Evolutionary conservation across 441 rosid species (phyloP).

Genomic region (Cnidoscolus chayamansa): DNA sequence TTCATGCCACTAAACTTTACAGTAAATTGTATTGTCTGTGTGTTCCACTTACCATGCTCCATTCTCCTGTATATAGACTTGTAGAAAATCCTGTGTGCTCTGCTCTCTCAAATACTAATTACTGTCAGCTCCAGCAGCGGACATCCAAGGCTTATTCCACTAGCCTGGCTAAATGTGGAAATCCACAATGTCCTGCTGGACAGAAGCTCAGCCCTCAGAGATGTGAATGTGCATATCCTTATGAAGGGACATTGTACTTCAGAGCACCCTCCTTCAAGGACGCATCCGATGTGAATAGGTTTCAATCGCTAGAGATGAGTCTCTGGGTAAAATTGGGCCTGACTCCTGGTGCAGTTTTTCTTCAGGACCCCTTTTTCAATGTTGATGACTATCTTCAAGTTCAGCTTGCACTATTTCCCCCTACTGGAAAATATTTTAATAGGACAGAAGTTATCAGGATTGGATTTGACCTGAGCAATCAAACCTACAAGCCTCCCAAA

Average conservation of each 20-base stretch:
- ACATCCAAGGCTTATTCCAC: constrained; percentile 66
- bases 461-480: constrained; percentile 80
- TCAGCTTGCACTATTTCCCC: constrained; percentile 74
- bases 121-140: constrained; percentile 66
- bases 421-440: constrained; percentile 53
- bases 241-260: constrained; percentile 82
- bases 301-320: constrained; percentile 80
- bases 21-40: not conserved
- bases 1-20: constrained; percentile 12
- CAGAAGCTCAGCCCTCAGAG: constrained; percentile 91
- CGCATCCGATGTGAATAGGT: constrained; percentile 51
- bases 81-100: constrained; percentile 85
- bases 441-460: constrained; percentile 61
- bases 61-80: constrained; percentile 47
- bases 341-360: constrained; percentile 82
- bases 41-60: not conserved
- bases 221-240: constrained; percentile 91
- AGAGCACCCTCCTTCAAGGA: constrained; percentile 81
- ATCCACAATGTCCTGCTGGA: constrained; percentile 57
- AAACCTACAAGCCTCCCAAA: constrained; percentile 91
- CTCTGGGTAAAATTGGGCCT: constrained; percentile 71
- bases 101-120: constrained; percentile 61
- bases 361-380: constrained; percentile 81
- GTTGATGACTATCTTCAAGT: constrained; percentile 88
- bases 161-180: constrained; percentile 77